A percentile compares a stretch with the other conserved stretches of the same genome.
phyloP scores from a whole-genome alignment of 306 rosid species.

The Lupinus albus region DNA sequence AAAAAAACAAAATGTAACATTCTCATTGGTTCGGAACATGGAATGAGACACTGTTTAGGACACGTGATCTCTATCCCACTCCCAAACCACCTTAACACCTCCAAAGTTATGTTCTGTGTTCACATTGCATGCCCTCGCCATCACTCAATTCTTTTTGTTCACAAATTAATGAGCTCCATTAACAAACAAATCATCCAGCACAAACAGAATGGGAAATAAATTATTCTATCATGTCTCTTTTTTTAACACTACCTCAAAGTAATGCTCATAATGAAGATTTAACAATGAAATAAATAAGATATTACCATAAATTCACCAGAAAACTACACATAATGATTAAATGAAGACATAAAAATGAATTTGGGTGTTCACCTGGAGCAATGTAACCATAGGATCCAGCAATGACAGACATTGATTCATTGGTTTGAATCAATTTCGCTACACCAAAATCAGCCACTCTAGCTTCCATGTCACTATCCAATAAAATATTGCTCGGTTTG shows the following conservation, averaged over 20 bases:
- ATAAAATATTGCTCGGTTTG: slow-evolving; percentile 80
- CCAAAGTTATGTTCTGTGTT: slow-evolving; percentile 5
- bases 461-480: slow-evolving; percentile 92
- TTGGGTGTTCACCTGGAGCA: slow-evolving; percentile 71
- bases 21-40: no score
- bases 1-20: no score
- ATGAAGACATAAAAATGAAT: no score
- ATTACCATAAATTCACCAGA: neutral
- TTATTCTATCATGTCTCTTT: no score
- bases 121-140: slow-evolving; percentile 13
- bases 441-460: slow-evolving; percentile 95
- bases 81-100: neutral
- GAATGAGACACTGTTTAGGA: no score
- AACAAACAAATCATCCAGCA: neutral
- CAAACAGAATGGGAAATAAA: no score
- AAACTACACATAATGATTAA: neutral
- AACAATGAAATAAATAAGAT: neutral
- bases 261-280: neutral
- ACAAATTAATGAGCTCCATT: neutral
- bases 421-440: slow-evolving; percentile 77
- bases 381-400: slow-evolving; percentile 97
- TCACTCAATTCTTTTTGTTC: neutral
- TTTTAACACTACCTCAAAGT: neutral
- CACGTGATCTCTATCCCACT: no score
- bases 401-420: slow-evolving; percentile 94